Evolutionary conservation across 2,329 filamentous ascomycete genomes (phyloP).

Genomic region (Fusarium sp.): DNA sequence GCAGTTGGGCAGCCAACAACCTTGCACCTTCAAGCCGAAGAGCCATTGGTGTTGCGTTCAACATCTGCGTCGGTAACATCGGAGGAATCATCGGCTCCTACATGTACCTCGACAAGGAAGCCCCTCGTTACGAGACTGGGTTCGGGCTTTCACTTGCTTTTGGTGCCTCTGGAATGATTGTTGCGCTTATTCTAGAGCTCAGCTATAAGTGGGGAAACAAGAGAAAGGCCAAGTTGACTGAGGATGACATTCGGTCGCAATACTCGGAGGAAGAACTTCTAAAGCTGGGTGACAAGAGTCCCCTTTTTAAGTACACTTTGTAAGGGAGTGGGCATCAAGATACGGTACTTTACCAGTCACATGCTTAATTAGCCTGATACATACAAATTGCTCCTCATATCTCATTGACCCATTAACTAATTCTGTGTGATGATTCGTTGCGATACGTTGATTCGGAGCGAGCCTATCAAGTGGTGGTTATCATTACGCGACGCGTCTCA

Average conservation of each 20-base stretch:
- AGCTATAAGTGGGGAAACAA: conserved; percentile 49
- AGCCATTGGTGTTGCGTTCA: conserved; percentile 57
- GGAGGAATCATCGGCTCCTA: conserved; percentile 60
- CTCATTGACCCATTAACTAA: too few relatives aligned
- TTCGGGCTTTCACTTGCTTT: conserved; percentile 55
- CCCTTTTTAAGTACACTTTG: conserved; percentile 52
- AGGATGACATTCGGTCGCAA: conserved; percentile 43
- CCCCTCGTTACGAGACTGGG: conserved; percentile 54
- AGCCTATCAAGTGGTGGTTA: too few relatives aligned
- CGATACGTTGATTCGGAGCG: too few relatives aligned
- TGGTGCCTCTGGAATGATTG: conserved; percentile 48
- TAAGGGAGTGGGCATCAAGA: conserved; percentile 8
- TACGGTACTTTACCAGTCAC: too few relatives aligned
- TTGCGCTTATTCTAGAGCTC: conserved; percentile 51
- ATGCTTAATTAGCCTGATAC: too few relatives aligned
- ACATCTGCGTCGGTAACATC: conserved; percentile 49
- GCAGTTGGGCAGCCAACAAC: conserved; percentile 57
- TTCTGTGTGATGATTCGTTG: too few relatives aligned
- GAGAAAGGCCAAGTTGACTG: conserved; percentile 45
- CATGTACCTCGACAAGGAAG: conserved; percentile 56
- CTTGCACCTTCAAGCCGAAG: conserved; percentile 61
- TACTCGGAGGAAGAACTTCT: conserved; percentile 51
- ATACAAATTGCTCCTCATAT: too few relatives aligned
- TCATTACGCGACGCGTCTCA: too few relatives aligned
- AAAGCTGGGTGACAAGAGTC: conserved; percentile 53